phyloP scores from a whole-genome alignment of 2,329 filamentous ascomycete genomes.

The Helicocarpus griseus region DNA sequence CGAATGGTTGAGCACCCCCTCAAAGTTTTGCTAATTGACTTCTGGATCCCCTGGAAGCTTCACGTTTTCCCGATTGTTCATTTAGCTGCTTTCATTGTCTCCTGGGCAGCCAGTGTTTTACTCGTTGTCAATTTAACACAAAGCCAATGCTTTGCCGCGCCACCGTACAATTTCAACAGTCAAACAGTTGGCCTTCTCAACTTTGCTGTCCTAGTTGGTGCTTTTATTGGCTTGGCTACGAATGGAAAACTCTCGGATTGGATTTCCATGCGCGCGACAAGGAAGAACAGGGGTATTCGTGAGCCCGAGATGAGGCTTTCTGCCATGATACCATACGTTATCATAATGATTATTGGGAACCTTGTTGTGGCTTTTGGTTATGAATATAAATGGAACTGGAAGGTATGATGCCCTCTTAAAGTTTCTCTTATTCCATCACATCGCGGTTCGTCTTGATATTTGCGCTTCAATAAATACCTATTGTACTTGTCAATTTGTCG shows the following conservation, averaged over 20 bases:
- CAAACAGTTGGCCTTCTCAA: slow-evolving; percentile 47
- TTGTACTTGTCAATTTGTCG: no score
- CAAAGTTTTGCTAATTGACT: slow-evolving; percentile 40
- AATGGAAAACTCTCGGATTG: slow-evolving; percentile 49
- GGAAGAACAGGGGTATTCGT: slow-evolving; percentile 44
- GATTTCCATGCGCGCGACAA: slow-evolving; percentile 46
- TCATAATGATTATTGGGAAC: slow-evolving; percentile 50
- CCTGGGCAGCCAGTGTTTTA: slow-evolving; percentile 49
- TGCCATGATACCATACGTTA: slow-evolving; percentile 48
- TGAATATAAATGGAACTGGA: slow-evolving; percentile 45
- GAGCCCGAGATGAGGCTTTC: slow-evolving; percentile 51
- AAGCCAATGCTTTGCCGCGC: slow-evolving; percentile 44
- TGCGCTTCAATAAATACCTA: no score
- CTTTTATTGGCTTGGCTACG: slow-evolving; percentile 45
- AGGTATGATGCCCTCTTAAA: slow-evolving; percentile 25
- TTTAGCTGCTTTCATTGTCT: slow-evolving; percentile 52
- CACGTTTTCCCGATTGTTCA: slow-evolving; percentile 55
- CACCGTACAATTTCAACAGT: slow-evolving; percentile 46
- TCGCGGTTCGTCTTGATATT: no score
- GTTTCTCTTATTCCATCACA: no score
- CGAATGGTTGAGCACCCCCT: slow-evolving; percentile 37
- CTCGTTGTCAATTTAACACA: slow-evolving; percentile 53
- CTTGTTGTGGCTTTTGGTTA: slow-evolving; percentile 47
- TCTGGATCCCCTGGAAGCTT: slow-evolving; percentile 55
- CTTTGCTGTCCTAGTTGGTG: slow-evolving; percentile 47